phyloP scores from a whole-genome alignment of 2,329 filamentous ascomycete species.

The Penicillium polonicum region DNA sequence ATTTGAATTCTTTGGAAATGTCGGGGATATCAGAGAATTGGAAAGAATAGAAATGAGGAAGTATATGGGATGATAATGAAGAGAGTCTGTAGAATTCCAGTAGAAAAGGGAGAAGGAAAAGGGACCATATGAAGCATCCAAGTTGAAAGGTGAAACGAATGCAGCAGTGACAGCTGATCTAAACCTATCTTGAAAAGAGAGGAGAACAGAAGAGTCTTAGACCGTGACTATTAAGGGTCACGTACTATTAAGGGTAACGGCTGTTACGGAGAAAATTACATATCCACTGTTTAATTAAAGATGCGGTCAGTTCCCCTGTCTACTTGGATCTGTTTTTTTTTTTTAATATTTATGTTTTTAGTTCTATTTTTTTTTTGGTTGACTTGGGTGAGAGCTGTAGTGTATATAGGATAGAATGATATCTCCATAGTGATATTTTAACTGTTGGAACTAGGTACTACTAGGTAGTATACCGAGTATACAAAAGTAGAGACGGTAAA shows the following conservation, averaged over 20 bases:
- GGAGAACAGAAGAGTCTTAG: constrained; percentile 8
- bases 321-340: background rate
- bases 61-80: background rate
- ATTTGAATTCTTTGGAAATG: background rate
- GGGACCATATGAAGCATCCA: background rate
- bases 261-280: background rate
- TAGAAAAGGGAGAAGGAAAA: background rate
- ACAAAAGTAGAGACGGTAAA: background rate
- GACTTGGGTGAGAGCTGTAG: too few species aligned
- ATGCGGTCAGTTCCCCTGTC: constrained; percentile 17
- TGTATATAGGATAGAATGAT: too few species aligned
- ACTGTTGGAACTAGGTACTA: too few species aligned
- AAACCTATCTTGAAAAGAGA: background rate
- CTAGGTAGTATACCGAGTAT: too few species aligned
- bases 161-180: constrained; percentile 10
- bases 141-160: constrained; percentile 9
- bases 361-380: too few species aligned
- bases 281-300: constrained; percentile 21
- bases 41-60: background rate
- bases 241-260: background rate
- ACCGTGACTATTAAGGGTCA: background rate
- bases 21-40: background rate
- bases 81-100: background rate
- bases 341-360: background rate
- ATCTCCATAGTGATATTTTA: too few species aligned